phyloP scores from a whole-genome alignment of 768 basidiomycete genomes.

The Boletus rubropictus region DNA sequence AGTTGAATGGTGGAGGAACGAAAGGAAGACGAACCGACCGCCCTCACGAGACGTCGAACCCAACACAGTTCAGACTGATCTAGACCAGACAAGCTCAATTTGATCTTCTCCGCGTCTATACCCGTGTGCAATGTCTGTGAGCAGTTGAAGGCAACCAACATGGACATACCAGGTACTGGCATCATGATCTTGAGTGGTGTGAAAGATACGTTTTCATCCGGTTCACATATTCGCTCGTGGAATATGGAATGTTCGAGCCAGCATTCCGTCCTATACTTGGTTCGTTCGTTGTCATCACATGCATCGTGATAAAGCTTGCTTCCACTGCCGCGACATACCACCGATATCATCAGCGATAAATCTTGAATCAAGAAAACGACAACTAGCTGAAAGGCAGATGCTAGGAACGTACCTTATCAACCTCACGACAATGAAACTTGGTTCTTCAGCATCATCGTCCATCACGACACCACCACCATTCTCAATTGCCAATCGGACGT shows the following conservation, averaged over 20 bases:
- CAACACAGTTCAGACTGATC: slow-evolving; percentile 64
- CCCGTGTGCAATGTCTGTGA: not conserved
- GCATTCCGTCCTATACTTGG: slow-evolving; percentile 80
- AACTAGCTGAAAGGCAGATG: too few relatives aligned
- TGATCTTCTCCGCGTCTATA: slow-evolving; percentile 52
- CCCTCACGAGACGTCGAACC: slow-evolving; percentile 35
- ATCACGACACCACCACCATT: slow-evolving; percentile 49
- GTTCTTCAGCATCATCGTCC: slow-evolving; percentile 42
- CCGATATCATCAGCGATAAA: not conserved
- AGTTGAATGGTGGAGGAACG: not conserved
- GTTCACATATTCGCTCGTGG: slow-evolving; percentile 62
- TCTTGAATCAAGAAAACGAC: not conserved
- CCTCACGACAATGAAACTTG: slow-evolving; percentile 65
- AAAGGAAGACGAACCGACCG: slow-evolving; percentile 14
- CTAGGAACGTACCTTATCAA: slow-evolving; percentile 54
- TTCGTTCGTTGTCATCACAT: slow-evolving; percentile 37
- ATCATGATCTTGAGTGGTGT: slow-evolving; percentile 52
- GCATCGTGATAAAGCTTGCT: slow-evolving; percentile 63
- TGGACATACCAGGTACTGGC: slow-evolving; percentile 52
- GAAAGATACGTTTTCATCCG: slow-evolving; percentile 67
- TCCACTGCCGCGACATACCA: slow-evolving; percentile 43
- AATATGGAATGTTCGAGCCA: slow-evolving; percentile 88
- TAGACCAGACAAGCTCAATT: slow-evolving; percentile 70
- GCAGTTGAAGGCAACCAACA: not conserved
- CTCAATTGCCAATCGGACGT: slow-evolving; percentile 57